Conservation (phyloP, 768 basidiomycete species). For the Mrakia hoshinonis region DNA sequence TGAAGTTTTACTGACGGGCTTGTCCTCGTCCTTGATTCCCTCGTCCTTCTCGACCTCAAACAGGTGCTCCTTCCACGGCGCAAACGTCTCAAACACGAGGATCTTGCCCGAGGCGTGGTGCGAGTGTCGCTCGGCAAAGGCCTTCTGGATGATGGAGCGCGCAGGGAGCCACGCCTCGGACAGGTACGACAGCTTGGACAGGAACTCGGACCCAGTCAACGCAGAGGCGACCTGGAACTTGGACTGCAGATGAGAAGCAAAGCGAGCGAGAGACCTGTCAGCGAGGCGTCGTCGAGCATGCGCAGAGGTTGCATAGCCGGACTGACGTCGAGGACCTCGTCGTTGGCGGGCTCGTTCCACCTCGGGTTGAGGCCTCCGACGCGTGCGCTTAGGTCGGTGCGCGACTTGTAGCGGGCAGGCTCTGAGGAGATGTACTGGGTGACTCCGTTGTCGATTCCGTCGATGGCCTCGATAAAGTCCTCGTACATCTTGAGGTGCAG, state of each 20-base stretch:
- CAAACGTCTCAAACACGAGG: conserved; percentile 66
- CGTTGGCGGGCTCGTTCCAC: conserved; percentile 75
- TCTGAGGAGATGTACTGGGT: conserved; percentile 52
- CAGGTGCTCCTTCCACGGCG: conserved; percentile 76
- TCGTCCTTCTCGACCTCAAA: conserved; percentile 43
- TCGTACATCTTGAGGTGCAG: conserved; percentile 87
- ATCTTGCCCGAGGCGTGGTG: conserved; percentile 68
- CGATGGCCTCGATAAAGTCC: conserved; percentile 91
- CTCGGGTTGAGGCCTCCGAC: conserved; percentile 77
- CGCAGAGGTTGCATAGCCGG: not conserved
- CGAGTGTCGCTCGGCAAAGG: conserved; percentile 50
- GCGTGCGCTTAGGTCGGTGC: conserved; percentile 76
- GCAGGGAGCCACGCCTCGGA: conserved; percentile 88
- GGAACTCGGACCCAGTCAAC: conserved; percentile 77
- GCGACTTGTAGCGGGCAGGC: conserved; percentile 53
- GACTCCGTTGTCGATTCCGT: conserved; percentile 92
- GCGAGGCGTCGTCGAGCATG: not conserved
- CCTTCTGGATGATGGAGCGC: conserved; percentile 61
- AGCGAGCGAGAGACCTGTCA: not conserved
- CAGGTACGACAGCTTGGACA: conserved; percentile 68
- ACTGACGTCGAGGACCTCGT: conserved; percentile 65
- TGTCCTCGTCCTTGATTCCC: conserved; percentile 19
- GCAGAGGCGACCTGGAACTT: conserved; percentile 70
- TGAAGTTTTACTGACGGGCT: conserved; percentile 11
- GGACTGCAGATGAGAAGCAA: conserved; percentile 44